Evolutionary conservation across 805 yeast species (phyloP), one percentile per base, ranked within the genome.

Genomic region (Cyberlindnera euphorbiiphila): DNA sequence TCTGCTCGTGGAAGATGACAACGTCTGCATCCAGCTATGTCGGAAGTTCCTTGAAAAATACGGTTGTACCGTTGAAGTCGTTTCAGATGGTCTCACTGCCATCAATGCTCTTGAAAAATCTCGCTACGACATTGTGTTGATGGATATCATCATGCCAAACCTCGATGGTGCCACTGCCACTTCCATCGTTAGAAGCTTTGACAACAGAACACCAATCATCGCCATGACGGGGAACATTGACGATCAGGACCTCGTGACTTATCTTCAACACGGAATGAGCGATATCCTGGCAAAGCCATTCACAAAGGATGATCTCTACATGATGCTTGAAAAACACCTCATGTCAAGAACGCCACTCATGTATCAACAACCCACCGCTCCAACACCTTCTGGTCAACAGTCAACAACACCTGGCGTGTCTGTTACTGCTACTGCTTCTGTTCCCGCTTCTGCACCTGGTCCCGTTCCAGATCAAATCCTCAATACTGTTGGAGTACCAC

Each of bases 271-370:
- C 53, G 97, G 96, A 5, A 88, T 88, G 86, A 81, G 85, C 41
- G 96, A 87, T 60, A 86, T 93, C 25, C 66, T 93, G 46, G 95
- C 95, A 5, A 87, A 93, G 56, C 98, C 98, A 1, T 93, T 93
- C 58, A 83, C 95, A 2, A 87, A 85, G 55, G 85, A 81, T 47
- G 95, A 86, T 56, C 67, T 93, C 40, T 85, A 81, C 54, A 69
- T 78, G 43, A 85, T 88, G 54, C 64, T 91, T 37, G 79, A 83
- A 46, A 83, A 88, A 50, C 87, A 85, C 57, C 66, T 83, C 36
- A 71, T 75, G 40, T 68, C 73, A 21, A 65, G 71, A 39, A 54
- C 63, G 3, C 74, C 74, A 6, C 42, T 62, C 38, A 16, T 42
- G 10, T 43, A 49, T 32, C 58, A 52, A 29, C 34, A 34, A 14